Evolutionary conservation across 2,329 filamentous ascomycete species (phyloP).

Genomic region (Ophiocordyceps robertsii): DNA sequence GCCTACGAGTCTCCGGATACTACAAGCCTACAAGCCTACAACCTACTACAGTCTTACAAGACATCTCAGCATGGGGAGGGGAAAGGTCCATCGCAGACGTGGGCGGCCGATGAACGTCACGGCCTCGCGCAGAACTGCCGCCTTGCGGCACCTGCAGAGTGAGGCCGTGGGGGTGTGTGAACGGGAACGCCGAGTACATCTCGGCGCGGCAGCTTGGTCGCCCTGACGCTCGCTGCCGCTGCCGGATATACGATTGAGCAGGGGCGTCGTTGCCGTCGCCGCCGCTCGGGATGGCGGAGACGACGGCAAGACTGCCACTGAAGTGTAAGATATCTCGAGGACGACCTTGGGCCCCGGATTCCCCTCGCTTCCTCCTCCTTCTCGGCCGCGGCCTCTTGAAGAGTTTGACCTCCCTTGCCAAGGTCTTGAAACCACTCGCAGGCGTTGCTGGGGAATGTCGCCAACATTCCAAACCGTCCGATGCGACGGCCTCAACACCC

Average conservation of each 20-base stretch:
- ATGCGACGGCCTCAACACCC: not conserved
- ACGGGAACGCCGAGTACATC: not conserved
- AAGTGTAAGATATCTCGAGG: not conserved
- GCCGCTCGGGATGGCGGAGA: not conserved
- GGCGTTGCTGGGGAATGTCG: too few species aligned
- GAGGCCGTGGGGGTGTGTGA: not conserved
- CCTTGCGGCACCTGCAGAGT: not conserved
- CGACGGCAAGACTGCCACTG: not conserved
- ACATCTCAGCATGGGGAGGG: too few species aligned
- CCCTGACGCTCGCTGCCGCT: not conserved
- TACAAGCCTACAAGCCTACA: too few species aligned
- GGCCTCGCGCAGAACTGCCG: not conserved
- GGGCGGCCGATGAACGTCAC: not conserved
- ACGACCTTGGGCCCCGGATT: not conserved
- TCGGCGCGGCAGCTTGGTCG: not conserved
- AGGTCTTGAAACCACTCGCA: too few species aligned
- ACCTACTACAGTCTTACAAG: too few species aligned
- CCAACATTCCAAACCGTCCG: too few species aligned
- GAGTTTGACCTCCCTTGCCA: too few species aligned
- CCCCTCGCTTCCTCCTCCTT: not conserved
- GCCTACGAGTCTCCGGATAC: too few species aligned
- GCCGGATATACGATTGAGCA: constrained; percentile 1
- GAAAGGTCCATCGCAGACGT: not conserved
- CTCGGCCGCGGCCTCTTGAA: not conserved
- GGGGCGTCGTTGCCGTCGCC: not conserved